Base-by-base conservation (phyloP, 257 asterid genomes). In the Datura wrightii region DNA sequence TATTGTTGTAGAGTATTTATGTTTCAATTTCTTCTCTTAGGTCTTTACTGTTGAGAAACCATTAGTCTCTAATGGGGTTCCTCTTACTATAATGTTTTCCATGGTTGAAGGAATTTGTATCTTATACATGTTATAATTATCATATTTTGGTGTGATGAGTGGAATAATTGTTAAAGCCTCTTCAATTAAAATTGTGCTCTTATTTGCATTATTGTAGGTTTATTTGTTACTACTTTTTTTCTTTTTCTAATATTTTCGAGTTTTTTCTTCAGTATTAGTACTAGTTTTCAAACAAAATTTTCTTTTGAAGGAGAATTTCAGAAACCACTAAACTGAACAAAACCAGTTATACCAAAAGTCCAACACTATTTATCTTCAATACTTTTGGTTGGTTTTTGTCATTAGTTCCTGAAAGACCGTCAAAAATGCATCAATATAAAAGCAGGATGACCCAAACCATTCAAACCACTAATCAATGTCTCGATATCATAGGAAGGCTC, bases 381-480 rank as follows among this genome's bases (percentile, higher is more conserved):
- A 24, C 44, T 74, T 59, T 19, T 4, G 24, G 37, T 72, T 72
- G 15, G 42, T 3, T 48, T 56, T 74, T 24, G 44, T 48, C 81
- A 13, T 13, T 65, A 65, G 46, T 13, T 34, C 15, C 44, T 36
- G 46, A 36, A 63, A 63, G 46, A 65, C 74, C 3, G 42, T 36
- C 13, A 11, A 13, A 65, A 6, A 65, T 65, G 46, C 3, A 6
- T 54, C 42, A 65, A 36, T 37, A 65, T 13, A 14, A 65, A 34
- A 34, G 46, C 10, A 34, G 72, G 72, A 74, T 24, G 80, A 74
- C 36, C 81, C 60, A 48, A 50, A 13, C 42, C 42, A 72, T 74
- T 59, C 59, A 48, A 9, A 6, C 63, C 60, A 74, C 58, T 24
- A 24, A 74, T 19, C 59, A 72, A 46, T 48, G 42, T 48, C 56